Conservation (phyloP, 495 filamentous ascomycete species). For the Sordaria brevicollis region DNA sequence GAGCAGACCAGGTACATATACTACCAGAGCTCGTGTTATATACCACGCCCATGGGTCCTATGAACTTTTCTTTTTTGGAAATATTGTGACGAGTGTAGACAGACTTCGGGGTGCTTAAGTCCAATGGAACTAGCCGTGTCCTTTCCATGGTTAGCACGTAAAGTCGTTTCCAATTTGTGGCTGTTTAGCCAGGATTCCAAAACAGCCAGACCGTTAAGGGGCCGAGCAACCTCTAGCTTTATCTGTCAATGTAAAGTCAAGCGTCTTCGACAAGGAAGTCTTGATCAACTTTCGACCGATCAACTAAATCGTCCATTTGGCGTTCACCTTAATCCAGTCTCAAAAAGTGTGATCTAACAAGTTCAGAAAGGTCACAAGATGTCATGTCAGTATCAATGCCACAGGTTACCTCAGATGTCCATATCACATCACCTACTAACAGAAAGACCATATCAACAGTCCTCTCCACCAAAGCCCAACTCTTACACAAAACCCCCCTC, state of each 20-base stretch:
- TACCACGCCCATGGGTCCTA: too few relatives aligned
- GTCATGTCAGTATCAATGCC: slow-evolving; percentile 16
- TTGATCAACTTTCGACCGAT: not conserved
- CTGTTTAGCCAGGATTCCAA: not conserved
- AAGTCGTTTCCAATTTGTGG: not conserved
- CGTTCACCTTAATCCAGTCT: too few relatives aligned
- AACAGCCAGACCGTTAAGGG: not conserved
- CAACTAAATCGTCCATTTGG: not conserved
- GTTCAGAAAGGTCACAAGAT: slow-evolving; percentile 5
- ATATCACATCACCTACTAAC: too few relatives aligned
- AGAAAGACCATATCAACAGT: slow-evolving; percentile 16
- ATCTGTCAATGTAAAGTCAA: not conserved
- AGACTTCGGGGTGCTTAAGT: not conserved
- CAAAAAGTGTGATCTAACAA: not conserved
- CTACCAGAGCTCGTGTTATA: too few relatives aligned
- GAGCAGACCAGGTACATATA: too few relatives aligned
- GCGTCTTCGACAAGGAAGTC: not conserved
- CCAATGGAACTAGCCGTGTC: not conserved
- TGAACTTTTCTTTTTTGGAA: not conserved
- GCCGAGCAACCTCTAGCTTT: not conserved
- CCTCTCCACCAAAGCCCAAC: slow-evolving; percentile 28
- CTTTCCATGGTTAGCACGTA: not conserved
- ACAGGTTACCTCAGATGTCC: not conserved
- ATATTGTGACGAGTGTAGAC: not conserved
- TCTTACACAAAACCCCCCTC: slow-evolving; percentile 49